Conservation (phyloP, 495 filamentous ascomycete genomes). For the Aspergillus saccharolyticus region DNA sequence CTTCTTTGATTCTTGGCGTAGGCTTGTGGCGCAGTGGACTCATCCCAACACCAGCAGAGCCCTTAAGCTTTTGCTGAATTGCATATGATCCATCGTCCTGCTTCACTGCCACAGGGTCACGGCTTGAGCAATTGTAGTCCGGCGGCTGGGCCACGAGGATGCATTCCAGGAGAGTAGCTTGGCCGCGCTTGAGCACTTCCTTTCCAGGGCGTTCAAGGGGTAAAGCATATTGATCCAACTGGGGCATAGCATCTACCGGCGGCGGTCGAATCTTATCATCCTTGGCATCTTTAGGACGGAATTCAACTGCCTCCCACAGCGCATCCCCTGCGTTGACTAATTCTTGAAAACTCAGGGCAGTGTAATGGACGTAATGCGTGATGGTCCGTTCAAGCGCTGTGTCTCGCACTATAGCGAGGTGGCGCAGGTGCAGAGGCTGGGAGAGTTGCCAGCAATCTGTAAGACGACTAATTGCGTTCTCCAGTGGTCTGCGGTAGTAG, state of each 20-base stretch:
- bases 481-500: slow-evolving; percentile 55
- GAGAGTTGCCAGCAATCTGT: slow-evolving; percentile 56
- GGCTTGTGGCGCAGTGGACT: not conserved
- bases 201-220: slow-evolving; percentile 25
- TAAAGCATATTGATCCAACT: slow-evolving; percentile 53
- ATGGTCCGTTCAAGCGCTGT: slow-evolving; percentile 47
- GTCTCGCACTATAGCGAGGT: slow-evolving; percentile 60
- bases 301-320: slow-evolving; percentile 55
- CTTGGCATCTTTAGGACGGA: slow-evolving; percentile 35
- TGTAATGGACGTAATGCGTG: slow-evolving; percentile 56
- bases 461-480: slow-evolving; percentile 50
- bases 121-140: slow-evolving; percentile 29
- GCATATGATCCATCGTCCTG: slow-evolving; percentile 27
- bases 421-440: slow-evolving; percentile 58
- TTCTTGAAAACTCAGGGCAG: slow-evolving; percentile 49
- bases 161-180: slow-evolving; percentile 45
- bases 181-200: slow-evolving; percentile 37
- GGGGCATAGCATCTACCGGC: slow-evolving; percentile 30
- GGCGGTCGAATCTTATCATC: slow-evolving; percentile 25
- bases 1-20: slow-evolving; percentile 8
- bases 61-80: not conserved
- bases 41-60: not conserved
- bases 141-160: slow-evolving; percentile 25
- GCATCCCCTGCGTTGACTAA: slow-evolving; percentile 52
- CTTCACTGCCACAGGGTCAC: slow-evolving; percentile 27